phyloP scores from a whole-genome alignment of 495 filamentous ascomycete species.

The Penicillium paxilli region DNA sequence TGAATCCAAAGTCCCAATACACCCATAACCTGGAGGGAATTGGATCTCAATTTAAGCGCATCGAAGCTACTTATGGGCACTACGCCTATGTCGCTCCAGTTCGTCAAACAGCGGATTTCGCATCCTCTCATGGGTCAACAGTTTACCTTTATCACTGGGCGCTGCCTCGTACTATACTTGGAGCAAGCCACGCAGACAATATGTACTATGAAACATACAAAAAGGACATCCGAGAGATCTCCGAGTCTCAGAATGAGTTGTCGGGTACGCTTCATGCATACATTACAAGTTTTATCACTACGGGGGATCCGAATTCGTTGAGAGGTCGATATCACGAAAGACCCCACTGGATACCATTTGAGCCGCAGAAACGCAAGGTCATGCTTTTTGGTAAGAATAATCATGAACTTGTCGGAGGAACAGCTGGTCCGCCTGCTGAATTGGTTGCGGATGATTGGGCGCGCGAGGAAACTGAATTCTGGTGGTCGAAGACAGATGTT shows the following conservation, averaged over 20 bases:
- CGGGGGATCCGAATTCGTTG: conserved; percentile 47
- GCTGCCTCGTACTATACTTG: conserved; percentile 38
- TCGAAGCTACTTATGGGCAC: conserved; percentile 60
- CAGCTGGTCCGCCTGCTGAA: conserved; percentile 40
- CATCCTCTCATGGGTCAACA: conserved; percentile 31
- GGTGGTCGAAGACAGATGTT: conserved; percentile 41
- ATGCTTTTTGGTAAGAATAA: conserved; percentile 61
- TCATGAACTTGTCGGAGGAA: conserved; percentile 49
- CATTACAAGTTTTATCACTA: conserved; percentile 52
- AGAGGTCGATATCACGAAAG: conserved; percentile 21
- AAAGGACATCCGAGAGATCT: conserved; percentile 31
- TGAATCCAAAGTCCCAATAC: conserved; percentile 1
- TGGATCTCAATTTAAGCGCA: conserved; percentile 54
- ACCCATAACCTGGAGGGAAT: conserved; percentile 25
- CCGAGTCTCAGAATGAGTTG: conserved; percentile 41
- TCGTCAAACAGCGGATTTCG: conserved; percentile 54
- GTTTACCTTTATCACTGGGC: conserved; percentile 61
- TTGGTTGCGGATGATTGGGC: conserved; percentile 39
- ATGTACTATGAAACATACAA: conserved; percentile 53
- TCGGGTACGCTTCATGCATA: conserved; percentile 53
- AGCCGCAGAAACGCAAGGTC: conserved; percentile 8
- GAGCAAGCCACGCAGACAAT: conserved; percentile 59
- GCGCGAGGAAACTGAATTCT: conserved; percentile 51
- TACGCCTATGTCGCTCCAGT: conserved; percentile 66
- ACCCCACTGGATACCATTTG: conserved; percentile 28